phyloP scores from a whole-genome alignment of 306 rosid species.

The Fagus sylvatica region DNA sequence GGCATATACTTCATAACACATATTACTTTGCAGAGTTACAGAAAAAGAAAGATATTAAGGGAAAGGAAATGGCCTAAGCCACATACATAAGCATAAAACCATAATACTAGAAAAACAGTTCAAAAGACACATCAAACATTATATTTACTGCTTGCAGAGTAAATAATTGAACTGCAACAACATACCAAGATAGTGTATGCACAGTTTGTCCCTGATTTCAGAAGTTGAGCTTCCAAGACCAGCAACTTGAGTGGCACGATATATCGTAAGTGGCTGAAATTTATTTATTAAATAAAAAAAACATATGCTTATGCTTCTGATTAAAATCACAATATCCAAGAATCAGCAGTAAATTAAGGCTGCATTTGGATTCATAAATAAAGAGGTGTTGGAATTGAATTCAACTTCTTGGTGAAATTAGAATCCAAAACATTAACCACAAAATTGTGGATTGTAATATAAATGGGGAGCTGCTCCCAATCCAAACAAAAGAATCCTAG shows the following conservation, averaged over 20 bases:
- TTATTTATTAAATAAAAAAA: background rate
- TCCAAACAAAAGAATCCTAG: background rate
- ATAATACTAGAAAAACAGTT: slow-evolving; percentile 9
- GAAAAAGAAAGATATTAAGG: too few species aligned
- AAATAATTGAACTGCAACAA: slow-evolving; percentile 17
- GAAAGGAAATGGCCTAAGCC: background rate
- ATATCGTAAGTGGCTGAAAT: slow-evolving; percentile 81
- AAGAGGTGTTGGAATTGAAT: background rate
- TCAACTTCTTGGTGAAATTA: background rate
- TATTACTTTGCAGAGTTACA: too few species aligned
- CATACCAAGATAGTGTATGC: slow-evolving; percentile 80
- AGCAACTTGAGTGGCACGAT: slow-evolving; percentile 58
- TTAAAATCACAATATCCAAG: background rate
- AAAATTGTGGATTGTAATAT: background rate
- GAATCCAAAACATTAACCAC: background rate
- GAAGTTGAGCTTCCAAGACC: slow-evolving; percentile 46
- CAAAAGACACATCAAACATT: slow-evolving; percentile 12
- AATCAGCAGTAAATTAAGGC: background rate
- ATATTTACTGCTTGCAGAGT: slow-evolving; percentile 14
- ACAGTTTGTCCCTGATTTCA: slow-evolving; percentile 45
- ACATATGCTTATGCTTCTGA: background rate
- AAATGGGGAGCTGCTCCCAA: background rate
- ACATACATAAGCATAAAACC: slow-evolving; percentile 1
- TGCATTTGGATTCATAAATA: slow-evolving; percentile 2
- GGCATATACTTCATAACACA: too few species aligned